Evolutionary conservation across 2,329 filamentous ascomycete genomes (phyloP).

Genomic region (Fusarium marasasianum): DNA sequence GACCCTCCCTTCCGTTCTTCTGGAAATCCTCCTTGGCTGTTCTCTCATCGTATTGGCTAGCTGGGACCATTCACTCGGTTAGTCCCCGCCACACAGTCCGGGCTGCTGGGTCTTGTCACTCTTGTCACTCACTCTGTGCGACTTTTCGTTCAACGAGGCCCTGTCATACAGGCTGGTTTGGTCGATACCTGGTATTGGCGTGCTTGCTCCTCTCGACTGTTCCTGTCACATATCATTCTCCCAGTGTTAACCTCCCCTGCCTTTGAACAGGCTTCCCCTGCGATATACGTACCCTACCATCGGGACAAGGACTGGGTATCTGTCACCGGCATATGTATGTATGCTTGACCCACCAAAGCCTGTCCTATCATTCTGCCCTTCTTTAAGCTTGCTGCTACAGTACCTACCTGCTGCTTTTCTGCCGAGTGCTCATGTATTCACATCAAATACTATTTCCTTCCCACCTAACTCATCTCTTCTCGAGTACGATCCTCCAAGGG

Average conservation of each 20-base stretch:
- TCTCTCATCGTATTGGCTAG: slow-evolving; percentile 29
- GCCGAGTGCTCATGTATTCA: slow-evolving; percentile 34
- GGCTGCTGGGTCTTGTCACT: slow-evolving; percentile 14
- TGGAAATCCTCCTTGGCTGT: slow-evolving; percentile 35
- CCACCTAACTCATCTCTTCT: slow-evolving; percentile 17
- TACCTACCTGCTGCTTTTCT: slow-evolving; percentile 3
- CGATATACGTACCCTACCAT: slow-evolving; percentile 27
- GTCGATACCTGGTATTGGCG: neutral
- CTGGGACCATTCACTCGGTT: slow-evolving; percentile 10
- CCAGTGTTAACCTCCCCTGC: neutral
- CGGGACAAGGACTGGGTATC: slow-evolving; percentile 31
- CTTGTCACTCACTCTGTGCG: neutral
- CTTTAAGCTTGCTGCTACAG: neutral
- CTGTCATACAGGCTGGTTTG: slow-evolving; percentile 13
- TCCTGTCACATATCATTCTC: slow-evolving; percentile 17
- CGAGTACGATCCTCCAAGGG: slow-evolving; percentile 4
- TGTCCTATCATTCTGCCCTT: slow-evolving; percentile 2
- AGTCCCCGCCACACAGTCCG: slow-evolving; percentile 37
- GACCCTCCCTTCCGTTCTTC: slow-evolving; percentile 41
- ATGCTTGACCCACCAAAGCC: slow-evolving; percentile 29
- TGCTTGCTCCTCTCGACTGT: slow-evolving; percentile 4
- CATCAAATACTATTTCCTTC: slow-evolving; percentile 6
- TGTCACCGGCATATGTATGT: slow-evolving; percentile 34
- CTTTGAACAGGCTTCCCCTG: slow-evolving; percentile 1
- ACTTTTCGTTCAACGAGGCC: slow-evolving; percentile 19